A percentile compares a stretch with the other conserved stretches of the same genome.
Conservation (phyloP, 1,284 basidiomycete genomes). For the Puccinia novopanici region DNA sequence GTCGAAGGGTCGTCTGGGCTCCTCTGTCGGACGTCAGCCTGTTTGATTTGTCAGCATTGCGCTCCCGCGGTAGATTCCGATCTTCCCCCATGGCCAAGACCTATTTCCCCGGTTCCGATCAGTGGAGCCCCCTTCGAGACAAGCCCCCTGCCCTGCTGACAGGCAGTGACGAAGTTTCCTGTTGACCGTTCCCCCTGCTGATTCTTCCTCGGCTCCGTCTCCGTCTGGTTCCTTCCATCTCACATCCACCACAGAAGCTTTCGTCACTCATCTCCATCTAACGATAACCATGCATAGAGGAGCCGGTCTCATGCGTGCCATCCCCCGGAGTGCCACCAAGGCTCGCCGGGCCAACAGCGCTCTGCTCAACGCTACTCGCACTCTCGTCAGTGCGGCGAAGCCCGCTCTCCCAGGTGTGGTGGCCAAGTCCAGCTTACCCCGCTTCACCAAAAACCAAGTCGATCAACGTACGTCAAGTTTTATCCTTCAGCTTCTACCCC, state of each 20-base stretch:
- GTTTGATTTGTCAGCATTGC: not conserved
- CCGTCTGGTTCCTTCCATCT: not conserved
- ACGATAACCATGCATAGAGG: slow-evolving; percentile 42
- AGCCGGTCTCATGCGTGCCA: slow-evolving; percentile 47
- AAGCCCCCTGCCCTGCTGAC: not conserved
- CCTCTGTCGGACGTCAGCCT: not conserved
- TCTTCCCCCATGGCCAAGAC: slow-evolving; percentile 1
- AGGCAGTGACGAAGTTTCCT: not conserved
- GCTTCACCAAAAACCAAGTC: slow-evolving; percentile 33
- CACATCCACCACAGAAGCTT: not conserved
- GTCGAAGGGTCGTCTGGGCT: not conserved
- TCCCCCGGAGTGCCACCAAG: slow-evolving; percentile 47
- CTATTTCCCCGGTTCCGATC: not conserved
- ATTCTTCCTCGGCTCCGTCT: not conserved
- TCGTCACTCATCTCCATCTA: not conserved
- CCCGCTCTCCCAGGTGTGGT: slow-evolving; percentile 26
- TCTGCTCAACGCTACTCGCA: slow-evolving; percentile 41
- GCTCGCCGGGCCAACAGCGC: slow-evolving; percentile 49
- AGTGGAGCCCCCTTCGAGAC: not conserved
- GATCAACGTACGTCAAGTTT: slow-evolving; percentile 29
- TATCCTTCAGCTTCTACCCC: not conserved
- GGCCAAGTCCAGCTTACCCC: slow-evolving; percentile 20
- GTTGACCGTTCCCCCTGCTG: slow-evolving; percentile 3
- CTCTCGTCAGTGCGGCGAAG: slow-evolving; percentile 35
- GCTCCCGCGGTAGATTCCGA: not conserved